Base-by-base conservation (phyloP, 163 green algal genomes). In the Coccomyxa subellipsoidea region DNA sequence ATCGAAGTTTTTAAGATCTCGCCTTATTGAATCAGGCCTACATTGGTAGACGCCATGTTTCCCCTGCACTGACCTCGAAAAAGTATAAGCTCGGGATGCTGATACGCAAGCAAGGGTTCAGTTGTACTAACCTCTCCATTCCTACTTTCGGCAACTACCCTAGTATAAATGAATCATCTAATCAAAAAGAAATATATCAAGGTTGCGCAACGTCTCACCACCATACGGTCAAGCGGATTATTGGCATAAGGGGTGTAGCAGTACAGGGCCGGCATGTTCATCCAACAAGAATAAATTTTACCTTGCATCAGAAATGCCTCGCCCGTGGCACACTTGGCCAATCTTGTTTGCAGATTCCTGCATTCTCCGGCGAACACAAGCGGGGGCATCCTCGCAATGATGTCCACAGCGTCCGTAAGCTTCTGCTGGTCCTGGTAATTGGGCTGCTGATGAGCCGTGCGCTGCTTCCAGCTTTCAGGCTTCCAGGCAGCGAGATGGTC, bases 311-410 rank as follows among this genome's bases (percentile, higher is more conserved):
- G 87, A 88, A 98, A 98, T 0, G 93, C 93, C 66, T 99, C 94
- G 69, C 97, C 97, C 9, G 82, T 82, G 27, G 94, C 90, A 32
- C 92, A 94, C 84, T 94, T 89, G 4, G 95, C 96, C 34, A 99
- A 89, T 29, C 93, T 87, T n/a, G 91, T 83, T 87, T 99, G 94
- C 81, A 99, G 90, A 10, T 90, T 97, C 53, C 97, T 90, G 83
- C 93, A 97, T 87, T 99, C 97, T 29, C 96, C 96, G 6, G 96
- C 96, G 82, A 98, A 98, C 35, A 98, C 93, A 15, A 99, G 88
- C 2, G 96, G 95, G 3, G 96, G 96, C 81, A 94, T 91, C 7
- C 82, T 77, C 0, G 86, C 80, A 23, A 99, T 95, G 80, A 95
- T 86, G 3, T 88, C 83, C n/a, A 92, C 81, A 7, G 90, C 93